Base-by-base conservation (phyloP, 1,284 basidiomycete species). In the Athelia psychrophila region DNA sequence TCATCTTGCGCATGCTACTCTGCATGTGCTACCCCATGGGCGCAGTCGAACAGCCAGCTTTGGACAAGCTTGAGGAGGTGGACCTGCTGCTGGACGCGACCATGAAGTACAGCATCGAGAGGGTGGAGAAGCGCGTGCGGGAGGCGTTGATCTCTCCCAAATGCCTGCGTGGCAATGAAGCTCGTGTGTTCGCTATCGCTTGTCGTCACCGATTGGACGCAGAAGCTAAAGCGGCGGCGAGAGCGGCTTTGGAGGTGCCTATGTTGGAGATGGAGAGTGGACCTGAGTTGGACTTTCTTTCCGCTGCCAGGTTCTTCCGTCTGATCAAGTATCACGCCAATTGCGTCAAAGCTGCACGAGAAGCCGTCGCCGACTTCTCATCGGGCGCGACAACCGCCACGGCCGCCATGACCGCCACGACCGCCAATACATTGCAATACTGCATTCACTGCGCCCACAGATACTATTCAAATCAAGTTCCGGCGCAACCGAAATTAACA, bases 31-130 rank as follows among this genome's bases (percentile, higher is more conserved):
- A 58, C 30, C 58, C 58, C 4, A 23, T 13, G 18, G 24, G 12
- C 6, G 15, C 23, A 6, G 47, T 48, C 13, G 47, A 36, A 4
- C 16, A 18, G n/a, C 48, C 48, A 20, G 19, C n/a, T 22, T 18
- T 50, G 16, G 35, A 50, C 12, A 42, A 33, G 20, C 38, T 42
- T 6, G 20, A 42, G 38, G 38, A 42, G 38, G n/a, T 42, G n/a
- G n/a, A 42, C 9, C 5, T 22, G 16, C n/a, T 42, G 38, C 66
- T 69, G 45, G 65, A 67, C 40, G 65, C 67, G 3, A 69, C 58
- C 2, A 64, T 71, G 51, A 71, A 69, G 54, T 70, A 71, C 54
- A 64, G 69, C 33, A 70, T 67, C 68, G 69, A 67, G 56, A 56
- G 53, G 33, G 64, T 70, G 20, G 68, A 68, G 42, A 61, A 61